phyloP scores from a whole-genome alignment of 139 green algal species.

The Closterium sp. region DNA sequence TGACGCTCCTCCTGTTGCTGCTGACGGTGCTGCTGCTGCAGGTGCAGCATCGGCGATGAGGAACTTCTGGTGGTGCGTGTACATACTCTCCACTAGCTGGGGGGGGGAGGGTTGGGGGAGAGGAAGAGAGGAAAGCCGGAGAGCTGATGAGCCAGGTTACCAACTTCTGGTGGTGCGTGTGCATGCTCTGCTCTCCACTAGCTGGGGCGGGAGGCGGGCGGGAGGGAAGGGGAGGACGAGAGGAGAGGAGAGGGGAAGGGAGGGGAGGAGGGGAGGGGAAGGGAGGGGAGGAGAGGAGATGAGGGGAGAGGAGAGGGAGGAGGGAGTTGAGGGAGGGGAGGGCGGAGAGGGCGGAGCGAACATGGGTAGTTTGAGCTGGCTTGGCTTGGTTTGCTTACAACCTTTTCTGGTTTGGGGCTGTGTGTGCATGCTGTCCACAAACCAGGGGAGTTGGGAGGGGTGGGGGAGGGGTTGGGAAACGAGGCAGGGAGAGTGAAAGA shows the following conservation, averaged over 20 bases:
- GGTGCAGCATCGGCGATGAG: constrained; percentile 19
- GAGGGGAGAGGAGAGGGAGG: background rate
- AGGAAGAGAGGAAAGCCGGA: too few species aligned
- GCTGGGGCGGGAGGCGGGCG: background rate
- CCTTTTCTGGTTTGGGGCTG: too few species aligned
- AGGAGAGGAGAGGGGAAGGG: background rate
- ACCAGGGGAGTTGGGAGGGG: too few species aligned
- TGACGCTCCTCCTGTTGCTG: background rate
- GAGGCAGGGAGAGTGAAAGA: background rate
- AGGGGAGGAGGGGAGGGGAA: background rate
- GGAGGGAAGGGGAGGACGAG: background rate
- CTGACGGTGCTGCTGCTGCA: background rate
- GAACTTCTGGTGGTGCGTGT: constrained; percentile 47
- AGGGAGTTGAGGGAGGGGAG: background rate
- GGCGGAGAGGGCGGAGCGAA: too few species aligned
- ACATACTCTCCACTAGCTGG: constrained; percentile 13
- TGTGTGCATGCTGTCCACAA: too few species aligned
- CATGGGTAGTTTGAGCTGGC: too few species aligned
- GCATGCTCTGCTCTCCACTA: constrained; percentile 24
- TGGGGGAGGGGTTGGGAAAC: too few species aligned
- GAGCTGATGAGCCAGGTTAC: too few species aligned
- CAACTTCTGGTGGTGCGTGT: constrained; percentile 48
- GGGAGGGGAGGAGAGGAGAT: background rate
- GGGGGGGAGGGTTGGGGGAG: background rate
- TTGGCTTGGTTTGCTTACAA: too few species aligned